Evolutionary conservation across 2,329 filamentous ascomycete species (phyloP).

Genomic region (Sclerotinia spermophila): DNA sequence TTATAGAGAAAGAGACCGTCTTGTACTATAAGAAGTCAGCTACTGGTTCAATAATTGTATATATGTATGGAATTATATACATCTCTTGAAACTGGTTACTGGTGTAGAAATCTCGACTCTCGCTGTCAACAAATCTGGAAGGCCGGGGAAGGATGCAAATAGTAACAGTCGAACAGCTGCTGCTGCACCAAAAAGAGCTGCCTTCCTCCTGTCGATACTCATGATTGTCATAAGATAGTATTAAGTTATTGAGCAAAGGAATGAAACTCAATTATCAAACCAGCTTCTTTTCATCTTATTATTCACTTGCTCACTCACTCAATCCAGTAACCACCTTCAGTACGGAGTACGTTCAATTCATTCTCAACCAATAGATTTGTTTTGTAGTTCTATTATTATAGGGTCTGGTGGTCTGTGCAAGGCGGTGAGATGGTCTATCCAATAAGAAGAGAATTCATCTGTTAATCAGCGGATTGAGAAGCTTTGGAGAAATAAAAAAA

Average conservation of each 20-base stretch:
- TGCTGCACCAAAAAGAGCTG: constrained; percentile 69
- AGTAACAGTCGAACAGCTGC: constrained; percentile 75
- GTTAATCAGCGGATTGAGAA: constrained; percentile 10
- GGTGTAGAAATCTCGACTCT: constrained; percentile 96
- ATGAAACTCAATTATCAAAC: constrained; percentile 21
- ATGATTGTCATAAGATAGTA: constrained; percentile 37
- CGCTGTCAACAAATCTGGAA: constrained; percentile 81
- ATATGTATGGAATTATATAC: constrained; percentile 50
- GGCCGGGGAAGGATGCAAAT: constrained; percentile 73
- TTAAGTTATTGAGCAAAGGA: constrained; percentile 22
- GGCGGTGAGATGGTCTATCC: constrained; percentile 20
- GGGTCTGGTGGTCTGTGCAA: background rate
- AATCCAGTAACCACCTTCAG: background rate
- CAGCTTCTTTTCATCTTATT: background rate
- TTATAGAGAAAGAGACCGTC: constrained; percentile 95
- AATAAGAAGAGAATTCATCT: constrained; percentile 14
- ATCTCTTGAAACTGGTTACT: constrained; percentile 95
- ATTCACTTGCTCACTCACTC: background rate
- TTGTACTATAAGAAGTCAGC: constrained; percentile 60
- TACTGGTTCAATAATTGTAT: background rate
- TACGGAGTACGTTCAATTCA: background rate
- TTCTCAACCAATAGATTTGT: constrained; percentile 13
- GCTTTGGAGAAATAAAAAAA: constrained; percentile 17
- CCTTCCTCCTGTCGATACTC: constrained; percentile 56
- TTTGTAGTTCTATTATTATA: constrained; percentile 5